phyloP scores from a whole-genome alignment of 345 rosid genomes.

The Draba incana region DNA sequence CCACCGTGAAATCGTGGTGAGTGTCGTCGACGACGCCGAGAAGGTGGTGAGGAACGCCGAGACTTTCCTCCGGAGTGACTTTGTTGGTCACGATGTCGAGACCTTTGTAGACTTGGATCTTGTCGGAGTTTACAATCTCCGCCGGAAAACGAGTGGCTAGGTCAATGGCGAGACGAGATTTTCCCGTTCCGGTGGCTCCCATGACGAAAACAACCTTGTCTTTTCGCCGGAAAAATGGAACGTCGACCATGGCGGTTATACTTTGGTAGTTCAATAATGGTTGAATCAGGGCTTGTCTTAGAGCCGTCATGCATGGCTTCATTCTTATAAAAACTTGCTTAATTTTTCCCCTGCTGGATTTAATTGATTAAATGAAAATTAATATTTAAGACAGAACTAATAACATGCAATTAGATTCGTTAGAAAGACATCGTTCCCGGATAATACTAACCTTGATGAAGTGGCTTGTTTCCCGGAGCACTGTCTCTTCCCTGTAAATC shows the following conservation, averaged over 20 bases:
- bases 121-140: slow-evolving; percentile 82
- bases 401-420: slow-evolving; percentile 31
- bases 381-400: slow-evolving; percentile 40
- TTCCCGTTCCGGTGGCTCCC: slow-evolving; percentile 93
- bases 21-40: slow-evolving; percentile 57
- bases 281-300: slow-evolving; percentile 49
- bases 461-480: slow-evolving; percentile 41
- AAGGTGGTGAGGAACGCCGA: slow-evolving; percentile 78
- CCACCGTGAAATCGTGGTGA: slow-evolving; percentile 53
- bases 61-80: slow-evolving; percentile 73
- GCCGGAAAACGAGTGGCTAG: slow-evolving; percentile 71
- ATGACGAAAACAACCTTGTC: slow-evolving; percentile 79
- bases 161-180: slow-evolving; percentile 83
- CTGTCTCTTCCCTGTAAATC: slow-evolving; percentile 45
- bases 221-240: slow-evolving; percentile 58
- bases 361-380: not conserved
- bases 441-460: slow-evolving; percentile 41
- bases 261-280: slow-evolving; percentile 54
- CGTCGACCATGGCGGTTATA: slow-evolving; percentile 42
- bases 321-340: slow-evolving; percentile 38
- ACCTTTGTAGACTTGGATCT: slow-evolving; percentile 84
- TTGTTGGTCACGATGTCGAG: slow-evolving; percentile 75
- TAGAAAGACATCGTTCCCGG: slow-evolving; percentile 29
- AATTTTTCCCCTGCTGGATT: slow-evolving; percentile 34
- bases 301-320: slow-evolving; percentile 53